A percentile compares a stretch with the other conserved stretches of the same genome.
These are phyloP conservation scores for Aspergillus affinis DNA, from an alignment of 495 filamentous ascomycete species.

Conservation along the genomic window DNA sequence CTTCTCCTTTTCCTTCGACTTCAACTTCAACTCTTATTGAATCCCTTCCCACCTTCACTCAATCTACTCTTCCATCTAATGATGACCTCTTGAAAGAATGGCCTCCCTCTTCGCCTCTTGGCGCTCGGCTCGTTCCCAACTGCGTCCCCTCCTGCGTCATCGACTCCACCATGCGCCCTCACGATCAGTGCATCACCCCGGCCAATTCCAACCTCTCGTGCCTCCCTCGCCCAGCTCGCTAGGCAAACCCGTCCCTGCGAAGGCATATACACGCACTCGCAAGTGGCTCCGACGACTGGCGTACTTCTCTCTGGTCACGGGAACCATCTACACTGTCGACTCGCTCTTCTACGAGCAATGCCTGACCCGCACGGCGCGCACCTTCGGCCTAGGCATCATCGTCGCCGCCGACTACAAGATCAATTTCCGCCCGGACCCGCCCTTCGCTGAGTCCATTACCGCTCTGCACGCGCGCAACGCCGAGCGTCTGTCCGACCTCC, in stretches of 20 bases:
- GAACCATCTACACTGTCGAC: conserved; percentile 66
- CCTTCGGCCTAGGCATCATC: conserved; percentile 74
- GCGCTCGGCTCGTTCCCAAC: conserved; percentile 12
- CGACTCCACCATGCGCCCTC: conserved; percentile 15
- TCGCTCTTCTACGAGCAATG: conserved; percentile 71
- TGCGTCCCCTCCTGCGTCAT: conserved; percentile 4
- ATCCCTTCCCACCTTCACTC: neutral
- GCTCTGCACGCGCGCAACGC: conserved; percentile 81
- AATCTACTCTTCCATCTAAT: neutral
- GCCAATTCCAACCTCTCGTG: conserved; percentile 65
- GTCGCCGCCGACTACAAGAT: conserved; percentile 93
- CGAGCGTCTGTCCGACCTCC: conserved; percentile 72
- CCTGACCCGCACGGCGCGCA: conserved; percentile 75
- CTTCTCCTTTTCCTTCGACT: neutral
- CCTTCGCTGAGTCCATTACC: conserved; percentile 62
- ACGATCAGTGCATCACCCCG: conserved; percentile 34
- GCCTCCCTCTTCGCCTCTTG: conserved; percentile 6
- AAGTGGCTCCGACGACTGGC: conserved; percentile 76
- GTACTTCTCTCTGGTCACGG: conserved; percentile 58
- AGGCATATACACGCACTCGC: conserved; percentile 60
- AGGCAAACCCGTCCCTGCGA: conserved; percentile 66
- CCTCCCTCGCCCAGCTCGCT: conserved; percentile 82
- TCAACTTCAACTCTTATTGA: neutral
- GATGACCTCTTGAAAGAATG: conserved; percentile 1
- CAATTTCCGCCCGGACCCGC: conserved; percentile 83